Conservation (phyloP, 345 rosid genomes). For the Barbarea vulgaris region DNA sequence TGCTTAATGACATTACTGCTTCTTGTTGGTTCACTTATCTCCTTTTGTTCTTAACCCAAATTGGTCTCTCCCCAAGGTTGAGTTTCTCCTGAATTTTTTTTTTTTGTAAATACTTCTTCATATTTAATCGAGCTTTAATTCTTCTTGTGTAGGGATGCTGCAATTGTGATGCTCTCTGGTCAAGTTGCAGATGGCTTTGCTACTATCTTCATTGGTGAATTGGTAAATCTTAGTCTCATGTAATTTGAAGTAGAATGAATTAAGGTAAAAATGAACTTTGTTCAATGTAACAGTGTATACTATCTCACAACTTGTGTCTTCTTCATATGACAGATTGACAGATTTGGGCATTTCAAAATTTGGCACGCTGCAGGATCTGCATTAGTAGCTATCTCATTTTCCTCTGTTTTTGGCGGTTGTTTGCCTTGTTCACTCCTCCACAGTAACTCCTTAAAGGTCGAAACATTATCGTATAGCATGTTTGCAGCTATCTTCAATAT, state of each 20-base stretch:
- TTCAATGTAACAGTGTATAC: neutral
- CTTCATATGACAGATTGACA: conserved; percentile 41
- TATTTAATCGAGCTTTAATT: neutral
- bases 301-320: conserved; percentile 18
- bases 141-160: conserved; percentile 67
- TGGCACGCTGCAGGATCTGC: conserved; percentile 94
- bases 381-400: conserved; percentile 87
- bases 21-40: conserved; percentile 98
- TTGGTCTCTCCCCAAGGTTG: conserved; percentile 85
- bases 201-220: conserved; percentile 79
- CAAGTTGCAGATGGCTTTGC: conserved; percentile 94
- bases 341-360: conserved; percentile 93
- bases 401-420: conserved; percentile 95
- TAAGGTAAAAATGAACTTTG: neutral
- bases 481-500: conserved; percentile 91
- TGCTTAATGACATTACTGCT: conserved; percentile 97
- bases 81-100: neutral
- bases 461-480: conserved; percentile 74
- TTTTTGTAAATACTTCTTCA: neutral
- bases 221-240: conserved; percentile 52
- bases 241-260: neutral
- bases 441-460: conserved; percentile 46
- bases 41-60: conserved; percentile 78
- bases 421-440: conserved; percentile 68
- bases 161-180: conserved; percentile 88